Evolutionary conservation across 352 stramenopile genomes (phyloP).

Genomic region (Thalassiosira livingstoniorum): DNA sequence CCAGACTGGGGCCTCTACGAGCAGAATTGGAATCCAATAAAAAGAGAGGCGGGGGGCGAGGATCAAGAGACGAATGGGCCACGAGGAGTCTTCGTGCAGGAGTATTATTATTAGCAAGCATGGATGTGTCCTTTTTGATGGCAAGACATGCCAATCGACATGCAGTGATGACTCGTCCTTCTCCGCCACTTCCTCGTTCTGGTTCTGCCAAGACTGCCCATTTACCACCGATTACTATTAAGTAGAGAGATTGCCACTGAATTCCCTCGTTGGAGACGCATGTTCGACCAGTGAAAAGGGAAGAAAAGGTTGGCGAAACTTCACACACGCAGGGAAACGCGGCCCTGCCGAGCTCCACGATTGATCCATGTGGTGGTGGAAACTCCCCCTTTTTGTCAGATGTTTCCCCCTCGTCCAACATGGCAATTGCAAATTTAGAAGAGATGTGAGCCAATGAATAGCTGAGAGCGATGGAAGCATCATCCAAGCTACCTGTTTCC

Average conservation of each 20-base stretch:
- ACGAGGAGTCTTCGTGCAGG: constrained; percentile 73
- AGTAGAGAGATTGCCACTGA: constrained; percentile 83
- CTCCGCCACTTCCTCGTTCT: constrained; percentile 44
- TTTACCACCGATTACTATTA: constrained; percentile 71
- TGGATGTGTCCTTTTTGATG: constrained; percentile 62
- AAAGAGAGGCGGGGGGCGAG: constrained; percentile 68
- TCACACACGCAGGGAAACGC: constrained; percentile 84
- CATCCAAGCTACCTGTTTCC: neutral
- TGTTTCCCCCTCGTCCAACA: constrained; percentile 48
- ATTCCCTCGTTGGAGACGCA: constrained; percentile 72
- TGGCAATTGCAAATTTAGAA: constrained; percentile 56
- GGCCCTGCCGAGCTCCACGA: constrained; percentile 68
- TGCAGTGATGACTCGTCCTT: constrained; percentile 51
- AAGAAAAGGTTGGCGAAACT: constrained; percentile 58
- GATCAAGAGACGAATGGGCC: constrained; percentile 60
- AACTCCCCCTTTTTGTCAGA: constrained; percentile 20
- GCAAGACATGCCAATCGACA: constrained; percentile 56
- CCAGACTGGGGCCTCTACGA: constrained; percentile 19
- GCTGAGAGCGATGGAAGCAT: constrained; percentile 4
- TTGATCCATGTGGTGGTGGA: constrained; percentile 49
- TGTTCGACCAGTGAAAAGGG: constrained; percentile 62
- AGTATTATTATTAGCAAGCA: constrained; percentile 55
- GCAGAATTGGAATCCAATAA: constrained; percentile 54
- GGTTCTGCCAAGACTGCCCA: constrained; percentile 78
- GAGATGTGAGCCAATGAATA: constrained; percentile 50